Conservation (phyloP, 2,329 filamentous ascomycete genomes). For the Alternaria gansuensis region DNA sequence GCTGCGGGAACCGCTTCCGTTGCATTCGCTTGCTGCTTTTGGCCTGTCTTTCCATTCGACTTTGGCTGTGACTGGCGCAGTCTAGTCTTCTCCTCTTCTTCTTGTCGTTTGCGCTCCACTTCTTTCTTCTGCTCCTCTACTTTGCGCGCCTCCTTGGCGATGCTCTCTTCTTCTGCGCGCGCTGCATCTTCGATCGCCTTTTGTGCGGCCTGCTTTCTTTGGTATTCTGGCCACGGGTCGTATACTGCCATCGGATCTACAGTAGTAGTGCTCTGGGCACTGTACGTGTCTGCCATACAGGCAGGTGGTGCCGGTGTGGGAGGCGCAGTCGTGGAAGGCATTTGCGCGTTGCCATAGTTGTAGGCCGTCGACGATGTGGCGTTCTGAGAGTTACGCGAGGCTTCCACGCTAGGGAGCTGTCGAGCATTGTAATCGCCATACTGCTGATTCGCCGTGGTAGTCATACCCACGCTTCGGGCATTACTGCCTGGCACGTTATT, state of each 20-base stretch:
- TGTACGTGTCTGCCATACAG: conserved; percentile 36
- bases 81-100: conserved; percentile 32
- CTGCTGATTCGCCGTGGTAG: conserved; percentile 28
- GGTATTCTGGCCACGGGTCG: conserved; percentile 61
- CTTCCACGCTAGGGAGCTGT: conserved; percentile 36
- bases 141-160: conserved; percentile 37
- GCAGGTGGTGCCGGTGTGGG: conserved; percentile 21
- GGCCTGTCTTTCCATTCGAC: conserved; percentile 35
- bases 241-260: conserved; percentile 65
- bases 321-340: conserved; percentile 24
- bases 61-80: conserved; percentile 32
- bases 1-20: conserved; percentile 16
- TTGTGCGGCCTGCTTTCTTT: conserved; percentile 53
- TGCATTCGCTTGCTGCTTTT: conserved; percentile 34
- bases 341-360: conserved; percentile 29
- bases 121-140: conserved; percentile 42
- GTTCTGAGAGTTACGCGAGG: conserved; percentile 26
- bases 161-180: conserved; percentile 47
- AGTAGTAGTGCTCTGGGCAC: conserved; percentile 51
- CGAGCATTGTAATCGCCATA: conserved; percentile 34
- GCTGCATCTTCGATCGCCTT: conserved; percentile 48
- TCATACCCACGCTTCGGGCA: conserved; percentile 21
- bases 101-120: conserved; percentile 34
- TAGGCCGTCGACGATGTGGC: conserved; percentile 32
- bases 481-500: conserved; percentile 20